These are phyloP conservation scores for Hypoxylon intermedium DNA, from an alignment of 495 filamentous ascomycete genomes.

Conservation along the genomic window DNA sequence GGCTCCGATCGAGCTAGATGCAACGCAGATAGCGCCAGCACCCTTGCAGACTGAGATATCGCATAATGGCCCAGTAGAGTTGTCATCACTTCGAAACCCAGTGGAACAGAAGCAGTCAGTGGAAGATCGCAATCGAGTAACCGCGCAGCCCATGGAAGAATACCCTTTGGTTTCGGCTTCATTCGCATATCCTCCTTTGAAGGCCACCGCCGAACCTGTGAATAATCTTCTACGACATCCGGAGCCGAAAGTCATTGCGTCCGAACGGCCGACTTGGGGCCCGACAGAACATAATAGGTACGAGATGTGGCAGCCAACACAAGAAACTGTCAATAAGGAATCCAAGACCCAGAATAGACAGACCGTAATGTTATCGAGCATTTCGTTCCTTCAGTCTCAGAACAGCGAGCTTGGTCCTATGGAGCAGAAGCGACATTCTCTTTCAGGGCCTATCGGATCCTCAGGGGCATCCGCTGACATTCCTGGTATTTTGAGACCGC, in stretches of 20 bases:
- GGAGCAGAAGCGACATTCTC: constrained; percentile 29
- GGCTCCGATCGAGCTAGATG: constrained; percentile 52
- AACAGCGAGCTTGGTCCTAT: constrained; percentile 32
- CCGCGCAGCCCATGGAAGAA: constrained; percentile 26
- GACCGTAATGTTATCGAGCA: constrained; percentile 22
- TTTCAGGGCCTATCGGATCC: constrained; percentile 11
- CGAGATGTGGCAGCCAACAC: constrained; percentile 45
- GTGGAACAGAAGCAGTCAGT: constrained; percentile 31
- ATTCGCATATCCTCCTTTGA: constrained; percentile 38
- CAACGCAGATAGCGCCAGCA: constrained; percentile 24
- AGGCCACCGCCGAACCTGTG: not conserved
- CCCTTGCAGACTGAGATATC: constrained; percentile 23
- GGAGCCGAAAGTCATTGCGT: constrained; percentile 26
- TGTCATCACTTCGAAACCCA: constrained; percentile 46
- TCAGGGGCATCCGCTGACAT: not conserved
- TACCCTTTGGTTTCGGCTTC: constrained; percentile 41
- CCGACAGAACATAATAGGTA: constrained; percentile 34
- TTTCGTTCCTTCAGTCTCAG: constrained; percentile 38
- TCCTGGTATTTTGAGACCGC: constrained; percentile 22
- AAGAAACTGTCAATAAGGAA: constrained; percentile 11
- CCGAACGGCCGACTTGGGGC: constrained; percentile 22
- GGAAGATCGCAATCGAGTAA: constrained; percentile 7
- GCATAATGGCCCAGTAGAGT: constrained; percentile 29
- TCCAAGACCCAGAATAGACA: constrained; percentile 14
- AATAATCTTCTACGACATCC: not conserved